Base-by-base conservation (phyloP, 306 rosid genomes). In the Crataegus laevigata region DNA sequence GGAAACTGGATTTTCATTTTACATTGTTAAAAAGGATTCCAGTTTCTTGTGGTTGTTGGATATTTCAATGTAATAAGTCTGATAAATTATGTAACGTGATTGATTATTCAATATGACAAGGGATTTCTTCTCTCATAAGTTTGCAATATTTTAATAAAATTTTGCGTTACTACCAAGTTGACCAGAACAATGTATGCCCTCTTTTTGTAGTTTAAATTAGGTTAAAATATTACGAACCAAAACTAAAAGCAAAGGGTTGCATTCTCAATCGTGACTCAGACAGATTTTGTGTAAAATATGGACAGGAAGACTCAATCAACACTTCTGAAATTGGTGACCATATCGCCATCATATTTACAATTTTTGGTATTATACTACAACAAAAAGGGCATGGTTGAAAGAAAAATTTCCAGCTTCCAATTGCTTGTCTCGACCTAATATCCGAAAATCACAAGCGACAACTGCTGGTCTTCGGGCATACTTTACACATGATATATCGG, bases 401-500 rank as follows among this genome's bases (percentile, higher is more conserved):
- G 55, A 65, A 7, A 43, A 18, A 43, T 59, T 61, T 50, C 79
- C 83, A 30, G 74, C 36, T 43, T 65, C 74, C 60, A 55, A 18
- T 45, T 71, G 83, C 91, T 88, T 82, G 91, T 71, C 83, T 80
- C 72, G 40, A 61, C 73, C 82, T 78, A 86, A 7, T 7, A 34
- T 34, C 38, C 38, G 38, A 34, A 90, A 86, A 83, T 34, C 82
- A 78, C 87, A 90, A 82, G 91, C 89, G 45, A 59, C 73, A 42
- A 47, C 64, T 77, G 75, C 79, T 54, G 74, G 9, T 70, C 70
- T 30, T 80, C 79, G 18, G 54, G 54, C 54, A 79, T 68, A 80
- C 57, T 30, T 60, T 88, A 92, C 77, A 88, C 91, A 81, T 91
- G 91, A 80, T 75, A 79, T 68, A 91, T 81, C 24, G 89, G 89